phyloP scores from a whole-genome alignment of 176 grass and related monocot genomes.

The Alopecurus myosuroides region DNA sequence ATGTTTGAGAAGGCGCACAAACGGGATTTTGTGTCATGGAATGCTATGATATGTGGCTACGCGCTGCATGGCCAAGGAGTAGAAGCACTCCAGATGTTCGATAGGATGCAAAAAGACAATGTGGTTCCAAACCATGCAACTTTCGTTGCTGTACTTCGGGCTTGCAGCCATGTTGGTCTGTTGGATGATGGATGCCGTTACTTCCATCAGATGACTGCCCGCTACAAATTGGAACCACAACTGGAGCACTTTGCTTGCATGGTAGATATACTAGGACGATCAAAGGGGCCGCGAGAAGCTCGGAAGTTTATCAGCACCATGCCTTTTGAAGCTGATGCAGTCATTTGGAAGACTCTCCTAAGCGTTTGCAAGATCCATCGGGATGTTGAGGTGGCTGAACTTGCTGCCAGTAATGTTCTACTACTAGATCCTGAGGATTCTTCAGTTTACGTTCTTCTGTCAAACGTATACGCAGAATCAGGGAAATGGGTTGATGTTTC shows the following conservation, averaged over 20 bases:
- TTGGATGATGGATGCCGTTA: conserved; percentile 57
- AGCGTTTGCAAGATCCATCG: conserved; percentile 64
- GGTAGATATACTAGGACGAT: conserved; percentile 82
- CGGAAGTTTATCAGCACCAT: conserved; percentile 64
- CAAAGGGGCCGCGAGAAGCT: conserved; percentile 59
- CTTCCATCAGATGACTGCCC: conserved; percentile 62
- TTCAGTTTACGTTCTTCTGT: conserved; percentile 76
- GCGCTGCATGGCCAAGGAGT: conserved; percentile 66
- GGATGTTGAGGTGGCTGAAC: conserved; percentile 69
- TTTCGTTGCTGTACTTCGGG: conserved; percentile 78
- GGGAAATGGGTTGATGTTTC: conserved; percentile 74
- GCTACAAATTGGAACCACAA: conserved; percentile 67
- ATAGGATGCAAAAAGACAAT: conserved; percentile 75
- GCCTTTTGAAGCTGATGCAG: conserved; percentile 73
- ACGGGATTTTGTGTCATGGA: conserved; percentile 76
- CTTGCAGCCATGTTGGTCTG: conserved; percentile 76
- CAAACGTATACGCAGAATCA: conserved; percentile 70
- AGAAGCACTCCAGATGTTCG: conserved; percentile 77
- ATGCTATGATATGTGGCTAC: conserved; percentile 91
- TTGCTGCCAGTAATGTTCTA: conserved; percentile 58
- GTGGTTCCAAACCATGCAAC: conserved; percentile 75
- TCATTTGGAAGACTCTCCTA: conserved; percentile 85
- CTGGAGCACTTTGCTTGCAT: conserved; percentile 85
- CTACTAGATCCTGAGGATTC: conserved; percentile 67
- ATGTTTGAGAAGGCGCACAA: conserved; percentile 60